Evolutionary conservation across 2,329 filamentous ascomycete genomes (phyloP), one percentile per base, ranked within the genome.

Genomic region (Trichoderma asperellum): DNA sequence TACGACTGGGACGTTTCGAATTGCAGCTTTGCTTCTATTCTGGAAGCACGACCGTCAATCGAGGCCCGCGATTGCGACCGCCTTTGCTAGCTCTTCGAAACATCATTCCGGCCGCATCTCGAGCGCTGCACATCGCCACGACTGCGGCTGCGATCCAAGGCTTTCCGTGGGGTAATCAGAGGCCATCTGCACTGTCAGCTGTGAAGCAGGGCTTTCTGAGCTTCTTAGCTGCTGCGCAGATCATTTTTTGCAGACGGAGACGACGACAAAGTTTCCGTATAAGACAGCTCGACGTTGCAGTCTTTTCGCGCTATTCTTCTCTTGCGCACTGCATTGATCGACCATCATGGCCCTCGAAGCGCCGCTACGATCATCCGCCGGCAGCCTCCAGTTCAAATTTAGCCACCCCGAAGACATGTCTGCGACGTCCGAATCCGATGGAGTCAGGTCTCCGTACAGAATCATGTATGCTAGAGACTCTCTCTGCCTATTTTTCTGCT

Each of bases 321-420:
- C 29, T 59, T 58, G 40, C 55, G 64, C 55, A 56, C 49, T 56
- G 34, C 61, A 59, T 62, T 47, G 56, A 47, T 47, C 72, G 66
- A 56, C 21, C 72, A 70, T 71, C 74, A 78, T 81, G 79, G 77
- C 80, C 73, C 75, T 82, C 72, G 75, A 81, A 80, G 88, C 84
- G 76, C 88, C 88, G 70, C 78, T 91, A 74, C 83, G 88, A 75
- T 86, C 88, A 71, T 91, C 89, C 71, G 86, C 86, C 70, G 87
- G 85, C 76, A 87, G 74, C 70, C 59, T 80, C 60, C 77, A 78
- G 57, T 81, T 80, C 68, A 74, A 74, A 27, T 79, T 80, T 55
- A 70, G 83, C 59, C 83, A 83, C 72, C 82, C 83, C 71, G 83
- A 71, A 72, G 76, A 89, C 60, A 86, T 89, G 81, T 85, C 87